phyloP scores from a whole-genome alignment of 352 stramenopile species.

The Stramenopiles sp. region DNA sequence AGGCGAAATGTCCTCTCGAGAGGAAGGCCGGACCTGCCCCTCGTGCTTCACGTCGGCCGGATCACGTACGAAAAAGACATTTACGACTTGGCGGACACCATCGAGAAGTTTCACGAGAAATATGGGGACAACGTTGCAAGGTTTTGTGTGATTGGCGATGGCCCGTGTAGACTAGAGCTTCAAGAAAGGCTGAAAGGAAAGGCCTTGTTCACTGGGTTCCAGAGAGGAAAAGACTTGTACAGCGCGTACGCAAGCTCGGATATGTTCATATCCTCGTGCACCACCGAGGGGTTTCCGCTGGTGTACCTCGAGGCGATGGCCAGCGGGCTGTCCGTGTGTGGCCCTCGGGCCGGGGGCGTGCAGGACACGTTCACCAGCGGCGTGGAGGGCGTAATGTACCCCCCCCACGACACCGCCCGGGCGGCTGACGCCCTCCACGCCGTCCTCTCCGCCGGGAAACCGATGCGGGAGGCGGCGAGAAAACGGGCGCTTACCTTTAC shows the following conservation, averaged over 20 bases:
- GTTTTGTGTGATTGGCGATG: not conserved
- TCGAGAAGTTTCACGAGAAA: not conserved
- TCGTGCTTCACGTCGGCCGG: not conserved
- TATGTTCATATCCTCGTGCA: conserved; percentile 1
- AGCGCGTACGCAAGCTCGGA: not conserved
- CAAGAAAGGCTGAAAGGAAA: not conserved
- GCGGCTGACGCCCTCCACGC: not conserved
- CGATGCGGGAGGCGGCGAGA: not conserved
- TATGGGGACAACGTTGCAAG: conserved; percentile 1
- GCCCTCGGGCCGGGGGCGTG: not conserved
- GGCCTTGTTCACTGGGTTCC: not conserved
- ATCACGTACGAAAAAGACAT: conserved; percentile 8
- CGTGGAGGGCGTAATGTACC: not conserved
- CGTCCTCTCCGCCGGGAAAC: not conserved
- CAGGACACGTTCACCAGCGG: not conserved
- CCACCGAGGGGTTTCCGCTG: not conserved
- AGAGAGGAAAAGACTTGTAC: not conserved
- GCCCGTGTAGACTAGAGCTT: not conserved
- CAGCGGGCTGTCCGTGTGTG: not conserved
- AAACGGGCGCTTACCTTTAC: not conserved
- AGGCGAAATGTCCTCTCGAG: not conserved
- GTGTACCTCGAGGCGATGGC: not conserved
- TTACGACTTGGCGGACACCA: not conserved
- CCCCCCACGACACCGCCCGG: not conserved
- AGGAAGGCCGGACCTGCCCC: not conserved